phyloP scores from a whole-genome alignment of 2,329 filamentous ascomycete genomes.

The Ceratocystis albifundus region DNA sequence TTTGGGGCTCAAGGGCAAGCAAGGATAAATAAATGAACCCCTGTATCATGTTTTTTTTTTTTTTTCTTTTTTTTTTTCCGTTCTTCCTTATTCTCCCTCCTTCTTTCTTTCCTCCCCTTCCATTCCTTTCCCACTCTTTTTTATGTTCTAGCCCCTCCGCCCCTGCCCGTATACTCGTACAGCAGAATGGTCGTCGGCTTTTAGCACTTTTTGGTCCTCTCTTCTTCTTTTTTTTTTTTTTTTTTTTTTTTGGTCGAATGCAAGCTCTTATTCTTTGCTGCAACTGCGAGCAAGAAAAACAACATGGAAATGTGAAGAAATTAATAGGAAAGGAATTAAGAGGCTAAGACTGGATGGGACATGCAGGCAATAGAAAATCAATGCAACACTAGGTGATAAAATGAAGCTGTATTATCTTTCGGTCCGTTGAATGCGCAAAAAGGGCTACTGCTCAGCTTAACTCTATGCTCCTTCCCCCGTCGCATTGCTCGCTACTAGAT shows the following conservation, averaged over 20 bases:
- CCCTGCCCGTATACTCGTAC: neutral
- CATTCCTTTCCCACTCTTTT: slow-evolving; percentile 2
- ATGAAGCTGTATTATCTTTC: neutral
- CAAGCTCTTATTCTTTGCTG: neutral
- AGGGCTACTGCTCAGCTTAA: neutral
- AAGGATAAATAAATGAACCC: neutral
- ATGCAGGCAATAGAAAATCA: neutral
- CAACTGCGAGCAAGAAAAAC: neutral
- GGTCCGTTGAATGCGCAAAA: neutral
- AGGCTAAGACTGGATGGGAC: neutral
- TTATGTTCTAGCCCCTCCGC: neutral
- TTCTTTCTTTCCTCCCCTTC: neutral
- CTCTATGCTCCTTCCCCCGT: slow-evolving; percentile 19
- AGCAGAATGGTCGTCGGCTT: neutral
- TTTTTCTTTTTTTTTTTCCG: too few species aligned
- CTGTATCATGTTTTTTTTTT: neutral
- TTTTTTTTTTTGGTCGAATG: neutral
- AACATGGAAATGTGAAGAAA: neutral
- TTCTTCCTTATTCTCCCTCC: slow-evolving; percentile 2
- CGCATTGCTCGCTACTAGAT: slow-evolving; percentile 19
- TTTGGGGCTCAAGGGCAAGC: too few species aligned
- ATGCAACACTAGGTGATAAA: neutral
- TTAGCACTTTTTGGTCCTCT: neutral
- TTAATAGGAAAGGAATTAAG: neutral
- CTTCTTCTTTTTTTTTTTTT: too few species aligned